These are phyloP conservation scores for Teratosphaeria epicoccoides DNA, from an alignment of 2,329 filamentous ascomycete genomes.

Conservation along the genomic window DNA sequence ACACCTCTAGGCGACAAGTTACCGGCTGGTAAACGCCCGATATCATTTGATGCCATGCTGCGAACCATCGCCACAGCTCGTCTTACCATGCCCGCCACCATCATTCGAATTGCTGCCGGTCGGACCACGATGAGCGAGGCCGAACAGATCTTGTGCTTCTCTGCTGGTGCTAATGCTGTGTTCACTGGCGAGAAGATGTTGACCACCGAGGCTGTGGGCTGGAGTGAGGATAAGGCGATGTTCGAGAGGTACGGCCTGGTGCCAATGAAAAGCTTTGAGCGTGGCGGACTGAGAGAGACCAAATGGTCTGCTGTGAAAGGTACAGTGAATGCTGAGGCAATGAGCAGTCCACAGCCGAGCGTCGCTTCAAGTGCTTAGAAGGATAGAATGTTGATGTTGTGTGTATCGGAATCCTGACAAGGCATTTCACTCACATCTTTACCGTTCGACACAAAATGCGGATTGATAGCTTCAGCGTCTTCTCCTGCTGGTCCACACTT, in stretches of 20 bases:
- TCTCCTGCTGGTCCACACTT: neutral
- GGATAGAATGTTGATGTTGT: neutral
- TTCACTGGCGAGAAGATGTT: slow-evolving; percentile 95
- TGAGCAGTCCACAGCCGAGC: neutral
- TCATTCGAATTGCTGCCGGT: slow-evolving; percentile 77
- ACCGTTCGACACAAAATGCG: neutral
- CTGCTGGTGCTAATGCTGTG: slow-evolving; percentile 85
- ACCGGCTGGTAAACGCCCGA: slow-evolving; percentile 40
- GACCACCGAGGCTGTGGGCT: slow-evolving; percentile 82
- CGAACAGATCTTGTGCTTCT: slow-evolving; percentile 80
- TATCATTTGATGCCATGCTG: slow-evolving; percentile 68
- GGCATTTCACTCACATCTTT: neutral
- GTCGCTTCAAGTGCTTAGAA: neutral
- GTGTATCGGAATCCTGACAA: neutral
- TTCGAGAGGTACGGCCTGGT: slow-evolving; percentile 72
- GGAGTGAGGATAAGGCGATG: slow-evolving; percentile 78
- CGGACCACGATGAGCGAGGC: slow-evolving; percentile 77
- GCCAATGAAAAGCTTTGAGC: slow-evolving; percentile 52
- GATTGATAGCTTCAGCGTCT: neutral
- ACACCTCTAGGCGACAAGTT: slow-evolving; percentile 63
- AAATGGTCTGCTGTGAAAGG: slow-evolving; percentile 18
- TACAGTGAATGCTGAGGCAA: neutral
- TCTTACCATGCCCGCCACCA: slow-evolving; percentile 72
- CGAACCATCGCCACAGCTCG: slow-evolving; percentile 76
- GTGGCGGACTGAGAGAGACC: slow-evolving; percentile 23